Base-by-base conservation (phyloP, 306 rosid species). In the Phaseolus lunatus region DNA sequence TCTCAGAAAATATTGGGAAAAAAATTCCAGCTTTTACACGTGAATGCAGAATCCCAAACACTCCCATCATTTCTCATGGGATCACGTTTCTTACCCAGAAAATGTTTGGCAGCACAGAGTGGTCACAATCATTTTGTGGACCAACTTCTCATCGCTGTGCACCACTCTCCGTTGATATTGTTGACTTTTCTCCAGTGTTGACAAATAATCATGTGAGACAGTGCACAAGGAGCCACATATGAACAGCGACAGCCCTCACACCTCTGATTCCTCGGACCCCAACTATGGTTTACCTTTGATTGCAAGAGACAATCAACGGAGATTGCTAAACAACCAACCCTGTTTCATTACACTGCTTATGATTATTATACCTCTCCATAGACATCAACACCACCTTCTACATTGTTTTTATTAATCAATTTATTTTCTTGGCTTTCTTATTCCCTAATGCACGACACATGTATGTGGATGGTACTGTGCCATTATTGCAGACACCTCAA, bases 51-150 rank as follows among this genome's bases (percentile, higher is more conserved):
- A 18, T 9, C 12, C 1, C 13, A 24, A 23, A 56, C 67, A 53
- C 24, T 35, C 23, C 9, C 87, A 77, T 56, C 66, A 47, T 23
- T 41, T 64, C 67, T 29, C 39, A 39, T 43, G 35, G 18, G 11
- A 35, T 29, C 12, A 39, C 12, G 44, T 39, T 39, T 8, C 3
- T 39, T 39, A 7, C 44, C 44, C 68, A 12, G 27, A 72, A 22
- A n/a, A 3, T 14, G 23, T 48, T 39, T 35, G 44, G 45, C 29
- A 13, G 74, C 85, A 87, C 62, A 23, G 44, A 53, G 79, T 82
- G 85, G 81, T 61, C 10, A 35, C 52, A 67, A 84, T 82, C 77
- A 84, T 84, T 72, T 73, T 71, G 7, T 64, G 84, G 79, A 31
- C 70, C 75, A 71, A 39, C 76, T 27, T 52, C 6, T 2, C 70